Percentiles rank a stretch among this genome's conserved stretches.
Conservation (phyloP, 305 asterid species). For the Stenogyne calaminthoides region DNA sequence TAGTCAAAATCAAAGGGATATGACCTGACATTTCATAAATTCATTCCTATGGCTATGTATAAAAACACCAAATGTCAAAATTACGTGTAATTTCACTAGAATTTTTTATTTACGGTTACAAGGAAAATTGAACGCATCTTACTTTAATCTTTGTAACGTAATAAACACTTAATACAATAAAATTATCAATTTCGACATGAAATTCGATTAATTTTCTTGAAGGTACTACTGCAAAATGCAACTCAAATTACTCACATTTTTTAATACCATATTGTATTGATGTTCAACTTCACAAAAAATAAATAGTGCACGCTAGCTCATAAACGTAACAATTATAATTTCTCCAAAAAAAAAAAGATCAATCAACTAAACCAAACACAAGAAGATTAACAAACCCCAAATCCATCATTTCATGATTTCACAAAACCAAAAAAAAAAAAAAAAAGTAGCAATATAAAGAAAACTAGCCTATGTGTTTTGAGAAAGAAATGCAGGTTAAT, state of each 20-base stretch:
- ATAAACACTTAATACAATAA: background rate
- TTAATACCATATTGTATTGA: no score
- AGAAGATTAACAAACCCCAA: conserved; percentile 28
- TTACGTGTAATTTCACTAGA: no score
- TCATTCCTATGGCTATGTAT: no score
- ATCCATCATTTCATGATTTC: conserved; percentile 25
- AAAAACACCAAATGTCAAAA: no score
- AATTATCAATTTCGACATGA: background rate
- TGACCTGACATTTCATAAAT: no score
- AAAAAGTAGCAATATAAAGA: background rate
- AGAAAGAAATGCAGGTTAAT: conserved; percentile 23
- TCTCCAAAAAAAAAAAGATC: background rate
- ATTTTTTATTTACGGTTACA: background rate
- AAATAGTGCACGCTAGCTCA: no score
- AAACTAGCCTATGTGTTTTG: conserved; percentile 12
- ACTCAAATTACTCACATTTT: no score
- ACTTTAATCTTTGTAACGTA: background rate
- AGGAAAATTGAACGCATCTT: background rate
- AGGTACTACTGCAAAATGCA: no score
- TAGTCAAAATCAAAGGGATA: no score
- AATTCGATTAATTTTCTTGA: no score
- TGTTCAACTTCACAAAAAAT: no score
- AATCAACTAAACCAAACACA: background rate
- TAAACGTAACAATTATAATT: background rate
- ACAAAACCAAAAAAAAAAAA: conserved; percentile 14